phyloP scores from a whole-genome alignment of 2,329 filamentous ascomycete genomes.

The Ceratocystis eucalypticola region DNA sequence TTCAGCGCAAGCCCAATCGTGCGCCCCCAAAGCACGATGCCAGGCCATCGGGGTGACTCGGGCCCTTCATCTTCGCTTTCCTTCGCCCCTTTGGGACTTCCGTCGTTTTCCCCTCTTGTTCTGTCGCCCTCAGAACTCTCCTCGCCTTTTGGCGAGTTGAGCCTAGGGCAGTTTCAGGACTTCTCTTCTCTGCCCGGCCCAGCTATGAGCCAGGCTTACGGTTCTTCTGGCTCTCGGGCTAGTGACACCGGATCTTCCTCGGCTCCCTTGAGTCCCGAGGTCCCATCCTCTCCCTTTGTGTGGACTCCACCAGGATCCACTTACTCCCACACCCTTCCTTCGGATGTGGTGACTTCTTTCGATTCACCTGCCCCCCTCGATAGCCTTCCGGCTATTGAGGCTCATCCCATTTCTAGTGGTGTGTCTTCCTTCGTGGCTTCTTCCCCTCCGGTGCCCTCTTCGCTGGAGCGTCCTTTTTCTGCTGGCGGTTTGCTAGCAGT shows the following conservation, averaged over 20 bases:
- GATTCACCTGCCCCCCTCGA: background rate
- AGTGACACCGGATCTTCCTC: background rate
- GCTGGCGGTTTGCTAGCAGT: background rate
- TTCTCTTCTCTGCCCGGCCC: background rate
- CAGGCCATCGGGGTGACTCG: background rate
- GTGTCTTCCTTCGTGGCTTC: background rate
- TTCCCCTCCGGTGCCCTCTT: background rate
- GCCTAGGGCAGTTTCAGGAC: background rate
- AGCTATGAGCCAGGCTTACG: background rate
- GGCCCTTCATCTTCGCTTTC: background rate
- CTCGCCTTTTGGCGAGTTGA: background rate
- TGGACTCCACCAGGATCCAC: background rate
- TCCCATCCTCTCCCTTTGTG: background rate
- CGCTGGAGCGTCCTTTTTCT: background rate
- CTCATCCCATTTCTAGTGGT: background rate
- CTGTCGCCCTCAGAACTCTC: background rate
- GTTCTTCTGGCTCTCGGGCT: background rate
- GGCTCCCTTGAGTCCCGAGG: background rate
- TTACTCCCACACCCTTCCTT: background rate
- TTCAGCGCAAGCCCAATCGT: background rate
- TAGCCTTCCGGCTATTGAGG: background rate
- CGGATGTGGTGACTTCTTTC: background rate
- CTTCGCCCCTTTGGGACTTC: background rate
- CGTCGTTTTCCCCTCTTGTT: background rate
- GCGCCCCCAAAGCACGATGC: background rate